phyloP scores from a whole-genome alignment of 176 grass and related monocot species.

The Poa pratensis region DNA sequence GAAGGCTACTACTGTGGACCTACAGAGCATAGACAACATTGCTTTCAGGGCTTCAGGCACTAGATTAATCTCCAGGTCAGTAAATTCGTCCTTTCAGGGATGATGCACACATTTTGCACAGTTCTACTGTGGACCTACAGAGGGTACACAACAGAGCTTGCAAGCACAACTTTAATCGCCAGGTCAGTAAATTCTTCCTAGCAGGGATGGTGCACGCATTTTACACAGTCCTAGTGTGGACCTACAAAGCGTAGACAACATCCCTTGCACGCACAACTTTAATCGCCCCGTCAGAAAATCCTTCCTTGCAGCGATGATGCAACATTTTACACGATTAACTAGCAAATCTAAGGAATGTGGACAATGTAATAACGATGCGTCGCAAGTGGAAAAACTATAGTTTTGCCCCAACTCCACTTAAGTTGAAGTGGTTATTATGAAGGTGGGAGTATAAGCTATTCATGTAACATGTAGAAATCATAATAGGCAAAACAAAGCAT shows the following conservation, averaged over 20 bases:
- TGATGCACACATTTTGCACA: not conserved
- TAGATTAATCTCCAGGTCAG: not conserved
- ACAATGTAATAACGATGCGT: not conserved
- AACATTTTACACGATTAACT: not conserved
- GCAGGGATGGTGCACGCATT: not conserved
- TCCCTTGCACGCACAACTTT: slow-evolving; percentile 3
- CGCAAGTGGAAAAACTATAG: not conserved
- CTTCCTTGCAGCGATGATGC: slow-evolving; percentile 3
- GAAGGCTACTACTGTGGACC: not conserved
- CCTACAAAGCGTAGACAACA: not conserved
- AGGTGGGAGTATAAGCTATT: slow-evolving; percentile 8
- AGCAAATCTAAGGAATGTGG: slow-evolving; percentile 25
- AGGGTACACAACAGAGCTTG: not conserved
- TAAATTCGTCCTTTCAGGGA: slow-evolving; percentile 10
- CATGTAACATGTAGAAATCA: slow-evolving; percentile 8
- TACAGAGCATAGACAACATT: not conserved
- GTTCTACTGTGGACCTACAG: too few relatives aligned
- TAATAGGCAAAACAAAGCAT: slow-evolving; percentile 23
- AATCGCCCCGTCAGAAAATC: not conserved
- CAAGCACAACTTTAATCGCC: not conserved
- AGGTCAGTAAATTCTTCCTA: not conserved
- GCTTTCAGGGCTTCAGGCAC: not conserved
- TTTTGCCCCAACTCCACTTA: not conserved
- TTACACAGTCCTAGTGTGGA: not conserved
- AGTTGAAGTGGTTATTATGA: slow-evolving; percentile 6